Evolutionary conservation across 345 rosid genomes (phyloP).

Genomic region (Brassica carinata): DNA sequence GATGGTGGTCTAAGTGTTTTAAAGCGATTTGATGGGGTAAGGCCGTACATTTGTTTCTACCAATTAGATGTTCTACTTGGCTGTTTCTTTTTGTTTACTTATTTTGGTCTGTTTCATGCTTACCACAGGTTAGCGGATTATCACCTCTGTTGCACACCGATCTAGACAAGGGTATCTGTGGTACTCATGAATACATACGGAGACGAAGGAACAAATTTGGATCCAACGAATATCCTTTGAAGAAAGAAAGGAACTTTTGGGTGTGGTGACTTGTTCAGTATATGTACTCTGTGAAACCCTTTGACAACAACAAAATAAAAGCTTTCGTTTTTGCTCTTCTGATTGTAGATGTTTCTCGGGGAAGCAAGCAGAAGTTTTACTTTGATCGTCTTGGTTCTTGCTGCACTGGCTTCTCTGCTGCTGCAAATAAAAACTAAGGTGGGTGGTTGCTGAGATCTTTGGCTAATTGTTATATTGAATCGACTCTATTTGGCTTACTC

Average conservation of each 20-base stretch:
- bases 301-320: neutral
- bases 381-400: neutral
- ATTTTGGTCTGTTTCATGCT: neutral
- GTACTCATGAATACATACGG: neutral
- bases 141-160: neutral
- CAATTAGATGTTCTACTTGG: neutral
- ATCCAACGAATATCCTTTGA: neutral
- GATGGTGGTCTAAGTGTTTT: neutral
- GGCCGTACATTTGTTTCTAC: neutral
- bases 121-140: neutral
- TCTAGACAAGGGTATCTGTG: constrained; percentile 5
- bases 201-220: neutral
- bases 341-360: neutral
- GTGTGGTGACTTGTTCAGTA: neutral
- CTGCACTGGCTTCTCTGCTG: constrained; percentile 8
- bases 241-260: neutral
- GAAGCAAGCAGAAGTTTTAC: constrained; percentile 4
- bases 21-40: neutral
- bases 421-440: neutral
- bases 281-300: neutral
- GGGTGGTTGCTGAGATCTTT: neutral
- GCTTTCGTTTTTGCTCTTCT: neutral
- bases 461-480: neutral
- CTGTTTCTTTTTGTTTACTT: neutral
- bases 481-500: neutral